Conservation (phyloP, 139 green algal genomes). For the Gonium pectorale region DNA sequence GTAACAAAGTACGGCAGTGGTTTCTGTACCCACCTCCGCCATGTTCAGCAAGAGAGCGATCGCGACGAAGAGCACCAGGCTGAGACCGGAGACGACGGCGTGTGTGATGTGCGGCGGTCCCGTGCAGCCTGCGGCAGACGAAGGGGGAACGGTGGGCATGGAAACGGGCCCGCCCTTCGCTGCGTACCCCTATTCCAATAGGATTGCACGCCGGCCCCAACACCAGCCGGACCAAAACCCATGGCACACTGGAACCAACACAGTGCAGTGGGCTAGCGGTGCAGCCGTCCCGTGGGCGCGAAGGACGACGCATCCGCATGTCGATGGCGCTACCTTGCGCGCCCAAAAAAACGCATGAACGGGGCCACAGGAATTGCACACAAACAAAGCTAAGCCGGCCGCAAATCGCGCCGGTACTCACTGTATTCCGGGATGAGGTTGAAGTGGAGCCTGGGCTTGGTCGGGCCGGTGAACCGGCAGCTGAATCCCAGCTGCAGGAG, state of each 20-base stretch:
- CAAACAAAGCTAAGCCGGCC: background rate
- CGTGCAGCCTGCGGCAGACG: slow-evolving; percentile 13
- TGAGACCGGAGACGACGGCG: background rate
- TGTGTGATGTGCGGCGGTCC: slow-evolving; percentile 4
- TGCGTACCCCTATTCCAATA: background rate
- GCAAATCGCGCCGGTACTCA: background rate
- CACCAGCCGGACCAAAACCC: background rate
- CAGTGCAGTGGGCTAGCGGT: background rate
- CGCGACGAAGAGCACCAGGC: slow-evolving; percentile 6
- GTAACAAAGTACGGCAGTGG: background rate
- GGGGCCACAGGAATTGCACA: background rate
- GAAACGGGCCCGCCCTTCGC: background rate
- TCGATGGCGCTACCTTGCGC: too few species aligned
- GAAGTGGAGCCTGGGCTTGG: background rate
- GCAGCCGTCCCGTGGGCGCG: background rate
- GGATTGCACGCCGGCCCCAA: background rate
- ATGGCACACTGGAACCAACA: background rate
- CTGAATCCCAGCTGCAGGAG: slow-evolving; percentile 20
- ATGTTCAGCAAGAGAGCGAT: slow-evolving; percentile 24
- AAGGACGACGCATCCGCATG: too few species aligned
- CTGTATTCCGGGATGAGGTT: slow-evolving; percentile 2
- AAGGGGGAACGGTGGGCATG: background rate
- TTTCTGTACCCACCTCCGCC: slow-evolving; percentile 7
- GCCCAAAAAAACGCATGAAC: background rate
- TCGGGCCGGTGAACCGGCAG: background rate